Conservation (phyloP, 768 basidiomycete species). For the Astraeus odoratus region DNA sequence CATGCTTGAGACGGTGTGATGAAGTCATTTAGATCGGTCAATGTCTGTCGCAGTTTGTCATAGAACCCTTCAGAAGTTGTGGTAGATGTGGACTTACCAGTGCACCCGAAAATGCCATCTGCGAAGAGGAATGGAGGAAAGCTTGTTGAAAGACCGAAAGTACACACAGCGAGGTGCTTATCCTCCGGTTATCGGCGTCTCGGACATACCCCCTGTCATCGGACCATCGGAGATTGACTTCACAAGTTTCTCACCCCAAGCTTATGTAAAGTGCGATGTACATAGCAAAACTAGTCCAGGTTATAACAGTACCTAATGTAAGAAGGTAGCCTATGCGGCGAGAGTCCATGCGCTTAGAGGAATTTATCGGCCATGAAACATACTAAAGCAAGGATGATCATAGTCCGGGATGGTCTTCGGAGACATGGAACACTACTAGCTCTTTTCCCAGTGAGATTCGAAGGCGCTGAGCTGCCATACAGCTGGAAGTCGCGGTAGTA, state of each 20-base stretch:
- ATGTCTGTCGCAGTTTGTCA: slow-evolving; percentile 43
- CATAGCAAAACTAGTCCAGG: no score
- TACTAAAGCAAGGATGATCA: neutral
- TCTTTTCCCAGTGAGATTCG: slow-evolving; percentile 29
- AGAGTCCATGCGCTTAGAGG: no score
- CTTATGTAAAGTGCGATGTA: no score
- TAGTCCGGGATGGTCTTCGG: neutral
- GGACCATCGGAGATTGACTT: no score
- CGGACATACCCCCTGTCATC: no score
- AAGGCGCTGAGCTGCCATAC: slow-evolving; percentile 49
- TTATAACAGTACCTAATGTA: no score
- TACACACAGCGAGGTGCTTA: neutral
- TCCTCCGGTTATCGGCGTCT: no score
- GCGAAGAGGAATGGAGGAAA: slow-evolving; percentile 2
- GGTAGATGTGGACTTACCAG: no score
- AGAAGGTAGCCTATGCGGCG: no score
- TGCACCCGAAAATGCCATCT: slow-evolving; percentile 85
- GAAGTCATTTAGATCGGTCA: slow-evolving; percentile 95
- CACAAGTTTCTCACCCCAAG: no score
- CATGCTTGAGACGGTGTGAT: slow-evolving; percentile 95
- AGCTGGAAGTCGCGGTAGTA: slow-evolving; percentile 73
- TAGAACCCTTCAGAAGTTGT: slow-evolving; percentile 1
- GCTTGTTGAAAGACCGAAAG: neutral
- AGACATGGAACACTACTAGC: slow-evolving; percentile 11
- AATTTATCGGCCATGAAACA: neutral